Evolutionary conservation across 2,329 filamentous ascomycete genomes (phyloP), one percentile per base, ranked within the genome.

Genomic region (Ophiostoma sp.): DNA sequence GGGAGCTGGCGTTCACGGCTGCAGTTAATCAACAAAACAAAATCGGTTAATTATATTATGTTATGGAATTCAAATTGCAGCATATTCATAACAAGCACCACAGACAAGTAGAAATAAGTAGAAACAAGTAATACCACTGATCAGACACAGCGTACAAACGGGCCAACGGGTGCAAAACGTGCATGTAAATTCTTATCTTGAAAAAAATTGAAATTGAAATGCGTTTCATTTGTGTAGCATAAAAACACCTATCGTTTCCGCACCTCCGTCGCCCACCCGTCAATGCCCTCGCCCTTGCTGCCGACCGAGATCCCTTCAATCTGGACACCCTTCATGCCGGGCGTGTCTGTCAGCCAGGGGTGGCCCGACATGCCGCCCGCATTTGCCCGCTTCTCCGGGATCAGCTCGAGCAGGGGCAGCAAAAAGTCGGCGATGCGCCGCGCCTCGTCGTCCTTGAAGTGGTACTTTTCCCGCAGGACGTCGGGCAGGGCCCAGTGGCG

Each of bases 401-500:
- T 81, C 33, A 99, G 83, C 79, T 97, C 93, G 54, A 99, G 83
- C 93, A 98, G 96, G 0, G 95, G 95, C 0, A 89, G 84, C 71
- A 99, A 79, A 80, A 99, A 97, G 36, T 92, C 90, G 20, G 89
- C 85, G 73, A 97, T 87, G 67, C 87, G 87, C 80, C 89, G 90
- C 64, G 87, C 88, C 75, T 97, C 93, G 68, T 96, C 85, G 72
- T 91, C 87, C 74, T 87, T 89, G 80, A 97, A 98, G 79, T 98
- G 95, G 77, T 99, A 99, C 78, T 99, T 99, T 80, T 99, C 95
- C 72, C 90, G 87, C 41, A 99, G 84, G 1, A 99, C 95, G 76
- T 98, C 94, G 0, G 94, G 88, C 6, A 99, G 83, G 0, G 94
- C 93, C 95, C 95, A 99, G 81, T 98, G 94, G 68, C 95, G 91